Conservation (phyloP, 23 red algal species). For the Gracilariopsis chorda region DNA sequence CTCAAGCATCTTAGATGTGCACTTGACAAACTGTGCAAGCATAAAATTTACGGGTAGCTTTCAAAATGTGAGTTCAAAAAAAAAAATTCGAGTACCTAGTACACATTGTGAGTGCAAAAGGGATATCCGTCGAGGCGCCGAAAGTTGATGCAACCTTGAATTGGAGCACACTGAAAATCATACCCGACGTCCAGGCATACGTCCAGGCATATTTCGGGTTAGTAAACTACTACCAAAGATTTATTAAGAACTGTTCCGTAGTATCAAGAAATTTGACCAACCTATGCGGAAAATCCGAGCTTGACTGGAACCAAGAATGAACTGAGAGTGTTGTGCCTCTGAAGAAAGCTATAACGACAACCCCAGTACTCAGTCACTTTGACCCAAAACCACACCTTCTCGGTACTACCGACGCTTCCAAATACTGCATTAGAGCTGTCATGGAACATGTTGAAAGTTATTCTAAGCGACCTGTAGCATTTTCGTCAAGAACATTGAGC, state of each 20-base stretch:
- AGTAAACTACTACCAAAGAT: conserved; percentile 19
- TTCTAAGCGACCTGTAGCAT: neutral
- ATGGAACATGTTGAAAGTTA: neutral
- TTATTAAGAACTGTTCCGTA: neutral
- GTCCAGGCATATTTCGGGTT: conserved; percentile 7
- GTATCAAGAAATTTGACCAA: neutral
- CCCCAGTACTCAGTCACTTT: conserved; percentile 20
- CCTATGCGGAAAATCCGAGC: neutral
- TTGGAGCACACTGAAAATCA: neutral
- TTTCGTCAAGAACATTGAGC: neutral
- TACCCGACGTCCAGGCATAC: neutral
- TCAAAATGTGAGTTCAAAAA: neutral
- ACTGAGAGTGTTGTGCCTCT: neutral
- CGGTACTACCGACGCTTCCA: neutral
- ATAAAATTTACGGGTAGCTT: neutral
- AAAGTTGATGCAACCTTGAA: neutral
- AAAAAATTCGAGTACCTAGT: neutral
- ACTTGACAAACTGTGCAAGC: neutral
- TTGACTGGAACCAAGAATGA: neutral
- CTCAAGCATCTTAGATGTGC: neutral
- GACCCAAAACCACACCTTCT: neutral
- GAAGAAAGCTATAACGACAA: neutral
- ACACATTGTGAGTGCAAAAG: neutral
- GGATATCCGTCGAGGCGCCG: neutral
- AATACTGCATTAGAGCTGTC: conserved; percentile 26